Percentiles rank a stretch among this genome's conserved stretches.
Conservation (phyloP, 1,139 yeast species). For the Suhomyces bolitotheri region DNA sequence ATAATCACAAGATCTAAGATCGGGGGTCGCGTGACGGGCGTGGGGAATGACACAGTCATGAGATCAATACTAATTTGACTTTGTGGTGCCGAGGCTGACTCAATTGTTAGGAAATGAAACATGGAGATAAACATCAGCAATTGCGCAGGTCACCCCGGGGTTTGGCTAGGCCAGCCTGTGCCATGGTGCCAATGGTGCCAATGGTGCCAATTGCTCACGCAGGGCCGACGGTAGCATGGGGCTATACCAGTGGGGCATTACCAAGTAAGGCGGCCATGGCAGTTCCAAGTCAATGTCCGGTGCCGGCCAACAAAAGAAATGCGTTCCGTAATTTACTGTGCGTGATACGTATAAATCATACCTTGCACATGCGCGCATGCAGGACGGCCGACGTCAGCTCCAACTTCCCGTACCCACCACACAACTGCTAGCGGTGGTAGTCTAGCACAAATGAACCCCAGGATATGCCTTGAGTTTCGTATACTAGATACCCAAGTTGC, state of each 20-base stretch:
- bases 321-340: constrained; percentile 11
- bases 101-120: neutral
- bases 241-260: no score
- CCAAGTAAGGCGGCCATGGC: no score
- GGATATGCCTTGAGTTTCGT: neutral
- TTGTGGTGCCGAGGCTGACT: neutral
- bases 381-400: neutral
- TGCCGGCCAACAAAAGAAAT: constrained; percentile 10
- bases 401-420: neutral
- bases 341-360: constrained; percentile 13
- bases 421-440: no score
- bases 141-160: neutral
- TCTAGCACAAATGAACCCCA: no score
- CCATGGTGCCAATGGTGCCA: no score
- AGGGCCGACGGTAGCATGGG: no score
- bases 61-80: neutral
- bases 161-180: neutral
- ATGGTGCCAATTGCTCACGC: no score
- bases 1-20: constrained; percentile 3
- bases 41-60: constrained; percentile 10
- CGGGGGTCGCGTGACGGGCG: constrained; percentile 9
- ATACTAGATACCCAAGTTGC: neutral
- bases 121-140: neutral
- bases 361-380: constrained; percentile 10
- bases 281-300: constrained; percentile 1